These are phyloP conservation scores for Lizanozyma gosingica DNA, from an alignment of 1,139 yeast species.

Conservation along the genomic window DNA sequence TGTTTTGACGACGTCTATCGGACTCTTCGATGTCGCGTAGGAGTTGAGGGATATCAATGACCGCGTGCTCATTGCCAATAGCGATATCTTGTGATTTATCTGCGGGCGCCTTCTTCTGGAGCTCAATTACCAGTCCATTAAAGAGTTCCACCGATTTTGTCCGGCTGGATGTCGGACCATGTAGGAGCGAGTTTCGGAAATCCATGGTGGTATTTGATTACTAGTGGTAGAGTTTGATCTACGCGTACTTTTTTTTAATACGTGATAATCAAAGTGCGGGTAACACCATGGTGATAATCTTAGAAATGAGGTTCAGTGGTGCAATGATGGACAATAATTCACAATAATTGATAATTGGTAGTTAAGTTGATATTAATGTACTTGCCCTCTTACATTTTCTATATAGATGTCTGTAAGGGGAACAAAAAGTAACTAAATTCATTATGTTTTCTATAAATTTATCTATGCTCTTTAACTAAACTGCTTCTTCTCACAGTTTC, in stretches of 20 bases:
- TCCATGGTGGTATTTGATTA: background rate
- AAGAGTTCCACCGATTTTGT: background rate
- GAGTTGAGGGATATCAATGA: background rate
- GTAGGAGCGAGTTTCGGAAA: background rate
- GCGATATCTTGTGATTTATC: background rate
- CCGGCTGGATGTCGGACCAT: background rate
- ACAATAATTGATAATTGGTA: no score
- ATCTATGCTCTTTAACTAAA: no score
- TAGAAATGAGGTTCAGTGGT: no score
- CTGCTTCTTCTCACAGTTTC: no score
- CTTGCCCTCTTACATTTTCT: no score
- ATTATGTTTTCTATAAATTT: no score
- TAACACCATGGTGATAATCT: background rate
- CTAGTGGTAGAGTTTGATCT: no score
- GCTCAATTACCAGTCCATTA: background rate
- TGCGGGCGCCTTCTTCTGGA: background rate
- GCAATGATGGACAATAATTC: no score
- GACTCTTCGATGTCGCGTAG: background rate
- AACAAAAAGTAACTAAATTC: no score
- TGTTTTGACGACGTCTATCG: background rate
- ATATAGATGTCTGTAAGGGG: no score
- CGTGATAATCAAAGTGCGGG: background rate
- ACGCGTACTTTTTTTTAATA: background rate
- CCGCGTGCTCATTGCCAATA: background rate
- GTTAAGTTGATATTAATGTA: no score